Conservation (phyloP, 2,329 filamentous ascomycete genomes). For the Fusarium verrucosum region DNA sequence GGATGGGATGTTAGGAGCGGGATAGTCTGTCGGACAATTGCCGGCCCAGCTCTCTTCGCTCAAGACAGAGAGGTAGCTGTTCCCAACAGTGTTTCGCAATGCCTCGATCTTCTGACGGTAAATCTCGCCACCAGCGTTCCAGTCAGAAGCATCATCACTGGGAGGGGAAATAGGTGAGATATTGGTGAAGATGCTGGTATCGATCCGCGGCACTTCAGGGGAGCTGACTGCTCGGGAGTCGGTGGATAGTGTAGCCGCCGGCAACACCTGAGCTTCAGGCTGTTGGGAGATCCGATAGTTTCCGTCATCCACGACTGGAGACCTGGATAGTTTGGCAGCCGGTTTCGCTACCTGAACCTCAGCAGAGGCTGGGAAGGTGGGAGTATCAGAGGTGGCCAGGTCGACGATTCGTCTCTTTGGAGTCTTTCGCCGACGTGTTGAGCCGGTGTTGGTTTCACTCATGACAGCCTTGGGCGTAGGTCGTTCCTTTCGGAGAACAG, state of each 20-base stretch:
- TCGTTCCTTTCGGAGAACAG: conserved; percentile 68
- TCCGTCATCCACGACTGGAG: conserved; percentile 40
- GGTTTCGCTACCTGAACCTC: conserved; percentile 40
- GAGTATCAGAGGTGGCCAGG: conserved; percentile 63
- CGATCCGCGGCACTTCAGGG: conserved; percentile 41
- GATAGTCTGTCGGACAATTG: conserved; percentile 37
- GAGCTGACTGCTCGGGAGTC: conserved; percentile 41
- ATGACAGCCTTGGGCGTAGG: conserved; percentile 62
- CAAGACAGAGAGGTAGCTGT: conserved; percentile 85
- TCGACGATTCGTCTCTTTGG: conserved; percentile 73
- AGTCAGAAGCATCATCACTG: conserved; percentile 41
- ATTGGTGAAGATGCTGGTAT: conserved; percentile 37
- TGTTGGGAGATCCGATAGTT: conserved; percentile 59
- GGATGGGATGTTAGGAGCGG: conserved; percentile 39
- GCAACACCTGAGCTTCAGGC: conserved; percentile 51
- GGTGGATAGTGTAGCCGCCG: conserved; percentile 46
- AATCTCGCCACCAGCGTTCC: conserved; percentile 73
- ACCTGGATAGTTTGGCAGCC: conserved; percentile 29
- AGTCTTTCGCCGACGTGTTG: conserved; percentile 67
- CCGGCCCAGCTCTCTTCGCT: conserved; percentile 75
- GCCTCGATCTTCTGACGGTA: conserved; percentile 91
- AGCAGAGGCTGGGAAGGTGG: conserved; percentile 43
- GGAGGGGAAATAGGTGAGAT: conserved; percentile 31
- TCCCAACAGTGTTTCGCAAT: conserved; percentile 84
- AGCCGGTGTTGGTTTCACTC: conserved; percentile 67